phyloP scores from a whole-genome alignment of 371 early-diverging fungal species.

The Lichtheimia hyalospora region DNA sequence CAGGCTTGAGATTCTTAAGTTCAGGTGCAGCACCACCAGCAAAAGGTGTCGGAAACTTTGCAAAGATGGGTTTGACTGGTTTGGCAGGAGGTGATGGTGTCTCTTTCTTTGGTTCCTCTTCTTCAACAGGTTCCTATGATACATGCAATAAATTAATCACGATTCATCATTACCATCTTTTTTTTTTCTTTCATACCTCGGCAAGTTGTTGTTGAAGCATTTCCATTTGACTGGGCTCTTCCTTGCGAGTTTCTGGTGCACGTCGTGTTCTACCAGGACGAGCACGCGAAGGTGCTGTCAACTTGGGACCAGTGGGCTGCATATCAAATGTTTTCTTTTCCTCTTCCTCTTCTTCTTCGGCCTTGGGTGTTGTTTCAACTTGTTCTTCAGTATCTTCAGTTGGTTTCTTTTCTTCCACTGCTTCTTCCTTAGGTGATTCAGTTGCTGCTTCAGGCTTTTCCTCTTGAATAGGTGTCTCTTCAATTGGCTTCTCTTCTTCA shows the following conservation, averaged over 20 bases:
- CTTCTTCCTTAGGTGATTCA: slow-evolving; percentile 2
- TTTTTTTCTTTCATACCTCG: slow-evolving; percentile 13
- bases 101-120: slow-evolving; percentile 12
- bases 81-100: slow-evolving; percentile 50
- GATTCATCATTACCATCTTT: neutral
- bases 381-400: slow-evolving; percentile 5
- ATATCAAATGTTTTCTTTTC: slow-evolving; percentile 20
- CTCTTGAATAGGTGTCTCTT: neutral
- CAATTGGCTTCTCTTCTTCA: slow-evolving; percentile 1
- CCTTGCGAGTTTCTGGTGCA: slow-evolving; percentile 18
- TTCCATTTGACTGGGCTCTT: slow-evolving; percentile 47
- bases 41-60: slow-evolving; percentile 67
- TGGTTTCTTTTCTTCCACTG: slow-evolving; percentile 10
- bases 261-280: slow-evolving; percentile 31
- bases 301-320: slow-evolving; percentile 45
- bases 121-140: slow-evolving; percentile 11
- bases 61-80: slow-evolving; percentile 65
- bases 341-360: slow-evolving; percentile 12
- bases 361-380: slow-evolving; percentile 4
- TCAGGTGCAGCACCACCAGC: slow-evolving; percentile 42
- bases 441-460: slow-evolving; percentile 1
- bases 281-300: slow-evolving; percentile 34
- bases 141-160: neutral
- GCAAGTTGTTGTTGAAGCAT: slow-evolving; percentile 38
- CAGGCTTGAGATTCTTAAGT: slow-evolving; percentile 41